Conservation (phyloP, 495 filamentous ascomycete species). For the Penicillium coprophilum region DNA sequence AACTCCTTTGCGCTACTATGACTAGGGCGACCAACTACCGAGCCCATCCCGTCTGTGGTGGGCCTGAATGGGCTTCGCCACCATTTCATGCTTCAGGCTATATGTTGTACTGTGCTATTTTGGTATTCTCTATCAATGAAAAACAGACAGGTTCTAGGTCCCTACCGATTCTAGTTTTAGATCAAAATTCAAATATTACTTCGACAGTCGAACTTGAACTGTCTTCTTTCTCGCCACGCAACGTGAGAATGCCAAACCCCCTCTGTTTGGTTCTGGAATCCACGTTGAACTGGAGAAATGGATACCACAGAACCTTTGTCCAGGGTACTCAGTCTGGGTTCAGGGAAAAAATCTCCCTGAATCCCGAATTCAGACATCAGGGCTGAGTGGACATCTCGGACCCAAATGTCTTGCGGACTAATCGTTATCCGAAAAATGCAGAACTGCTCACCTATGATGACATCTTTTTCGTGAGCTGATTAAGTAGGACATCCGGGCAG, state of each 20-base stretch:
- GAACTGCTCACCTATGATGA: background rate
- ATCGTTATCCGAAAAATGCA: background rate
- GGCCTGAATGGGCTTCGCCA: constrained; percentile 24
- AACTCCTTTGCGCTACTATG: constrained; percentile 28
- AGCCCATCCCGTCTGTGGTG: constrained; percentile 20
- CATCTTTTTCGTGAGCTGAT: background rate
- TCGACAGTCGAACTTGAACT: background rate
- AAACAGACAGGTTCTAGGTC: background rate
- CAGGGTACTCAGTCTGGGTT: background rate
- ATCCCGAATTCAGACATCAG: background rate
- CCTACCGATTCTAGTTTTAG: background rate
- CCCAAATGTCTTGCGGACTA: background rate
- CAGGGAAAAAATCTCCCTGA: background rate
- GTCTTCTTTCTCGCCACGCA: background rate
- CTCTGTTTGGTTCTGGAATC: background rate
- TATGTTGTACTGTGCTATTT: background rate
- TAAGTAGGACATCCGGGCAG: background rate
- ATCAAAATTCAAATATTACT: background rate
- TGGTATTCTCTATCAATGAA: background rate
- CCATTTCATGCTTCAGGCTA: background rate
- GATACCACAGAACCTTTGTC: background rate
- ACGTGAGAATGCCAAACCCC: background rate
- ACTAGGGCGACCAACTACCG: constrained; percentile 26
- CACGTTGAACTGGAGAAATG: background rate
- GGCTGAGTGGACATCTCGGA: background rate